Conservation (phyloP, 2,329 filamentous ascomycete genomes). For the Monosporascus sp. region DNA sequence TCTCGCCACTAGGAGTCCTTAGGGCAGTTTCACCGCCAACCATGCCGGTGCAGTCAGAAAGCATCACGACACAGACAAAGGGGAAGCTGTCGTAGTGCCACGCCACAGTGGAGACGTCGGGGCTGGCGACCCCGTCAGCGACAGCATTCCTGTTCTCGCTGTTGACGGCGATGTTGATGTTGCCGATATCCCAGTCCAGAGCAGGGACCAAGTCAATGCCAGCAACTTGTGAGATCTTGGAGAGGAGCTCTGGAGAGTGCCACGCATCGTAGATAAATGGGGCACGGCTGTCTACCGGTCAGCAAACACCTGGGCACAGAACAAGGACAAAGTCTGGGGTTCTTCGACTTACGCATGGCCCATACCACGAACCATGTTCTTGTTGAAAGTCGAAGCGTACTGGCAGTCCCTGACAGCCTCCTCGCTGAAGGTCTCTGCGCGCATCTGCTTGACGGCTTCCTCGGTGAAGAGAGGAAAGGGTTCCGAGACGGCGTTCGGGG, state of each 20-base stretch:
- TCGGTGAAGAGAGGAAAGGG: conserved; percentile 52
- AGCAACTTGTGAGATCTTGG: conserved; percentile 50
- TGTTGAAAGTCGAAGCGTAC: conserved; percentile 32
- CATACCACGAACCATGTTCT: conserved; percentile 51
- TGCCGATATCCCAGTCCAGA: conserved; percentile 54
- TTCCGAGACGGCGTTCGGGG: conserved; percentile 51
- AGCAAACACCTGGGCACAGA: not conserved
- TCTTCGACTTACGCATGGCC: conserved; percentile 2
- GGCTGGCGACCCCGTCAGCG: conserved; percentile 30
- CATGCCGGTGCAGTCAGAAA: conserved; percentile 43
- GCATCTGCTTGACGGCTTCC: conserved; percentile 52
- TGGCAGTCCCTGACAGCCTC: conserved; percentile 45
- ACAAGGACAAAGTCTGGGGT: not conserved
- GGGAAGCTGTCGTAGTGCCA: conserved; percentile 49
- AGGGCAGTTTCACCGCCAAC: conserved; percentile 33
- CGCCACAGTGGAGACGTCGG: conserved; percentile 17
- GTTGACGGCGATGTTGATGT: conserved; percentile 46
- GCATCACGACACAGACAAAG: conserved; percentile 48
- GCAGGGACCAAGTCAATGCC: conserved; percentile 53
- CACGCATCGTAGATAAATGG: conserved; percentile 52
- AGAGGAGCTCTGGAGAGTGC: conserved; percentile 50
- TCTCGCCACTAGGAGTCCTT: conserved; percentile 25
- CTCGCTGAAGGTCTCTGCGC: conserved; percentile 46
- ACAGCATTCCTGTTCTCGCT: conserved; percentile 12
- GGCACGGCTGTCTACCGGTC: conserved; percentile 39